These are phyloP conservation scores for Pseudogymnoascus sp. DNA, from an alignment of 2,329 filamentous ascomycete genomes.

Conservation along the genomic window DNA sequence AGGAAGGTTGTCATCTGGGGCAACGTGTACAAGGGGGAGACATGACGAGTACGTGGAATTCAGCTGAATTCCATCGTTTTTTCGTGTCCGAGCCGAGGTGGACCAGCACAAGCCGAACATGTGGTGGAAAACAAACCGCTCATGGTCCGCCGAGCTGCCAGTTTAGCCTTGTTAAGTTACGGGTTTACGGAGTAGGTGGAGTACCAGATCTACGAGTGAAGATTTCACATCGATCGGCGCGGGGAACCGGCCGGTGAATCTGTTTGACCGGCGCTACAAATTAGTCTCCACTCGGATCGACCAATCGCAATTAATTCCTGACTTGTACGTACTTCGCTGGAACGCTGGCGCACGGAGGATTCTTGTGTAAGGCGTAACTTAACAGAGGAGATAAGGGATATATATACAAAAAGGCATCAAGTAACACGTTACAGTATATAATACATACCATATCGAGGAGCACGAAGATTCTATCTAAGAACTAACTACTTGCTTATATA, in stretches of 20 bases:
- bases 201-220: background rate
- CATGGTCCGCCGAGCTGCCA: background rate
- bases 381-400: too few relatives aligned
- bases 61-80: background rate
- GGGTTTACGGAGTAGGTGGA: background rate
- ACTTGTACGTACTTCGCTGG: too few relatives aligned
- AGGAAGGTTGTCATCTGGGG: background rate
- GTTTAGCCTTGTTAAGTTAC: background rate
- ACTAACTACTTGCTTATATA: too few relatives aligned
- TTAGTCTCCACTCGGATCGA: too few relatives aligned
- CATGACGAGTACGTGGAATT: background rate
- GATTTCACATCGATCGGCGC: background rate
- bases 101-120: background rate
- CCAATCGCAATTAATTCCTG: too few relatives aligned
- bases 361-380: too few relatives aligned
- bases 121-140: background rate
- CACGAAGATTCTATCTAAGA: too few relatives aligned
- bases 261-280: background rate
- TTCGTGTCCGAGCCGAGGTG: background rate
- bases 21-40: background rate
- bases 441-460: too few relatives aligned
- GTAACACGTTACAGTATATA: too few relatives aligned
- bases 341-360: too few relatives aligned
- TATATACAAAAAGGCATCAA: too few relatives aligned
- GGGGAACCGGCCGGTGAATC: background rate